Base-by-base conservation (phyloP, 352 stramenopile species). In the Phytophthora foliorum region DNA sequence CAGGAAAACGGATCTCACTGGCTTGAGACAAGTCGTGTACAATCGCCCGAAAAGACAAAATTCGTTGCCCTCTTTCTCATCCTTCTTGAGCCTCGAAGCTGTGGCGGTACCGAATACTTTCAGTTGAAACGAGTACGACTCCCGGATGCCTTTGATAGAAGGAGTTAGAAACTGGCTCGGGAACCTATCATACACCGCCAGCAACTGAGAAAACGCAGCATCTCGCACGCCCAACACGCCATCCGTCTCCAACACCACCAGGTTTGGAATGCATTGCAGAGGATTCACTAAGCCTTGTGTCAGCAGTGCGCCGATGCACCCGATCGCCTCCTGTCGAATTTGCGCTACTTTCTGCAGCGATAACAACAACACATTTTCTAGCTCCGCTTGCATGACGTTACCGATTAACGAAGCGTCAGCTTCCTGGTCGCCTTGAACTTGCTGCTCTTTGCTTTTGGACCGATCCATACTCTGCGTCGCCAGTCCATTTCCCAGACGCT, bases 391-490 rank as follows among this genome's bases (percentile, higher is more conserved):
- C 87, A 95, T 95, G 13, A 97, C 81, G 29, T 88, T 88, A 27
- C 88, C 89, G 41, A 97, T 95, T n/a, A 95, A 76, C 7, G 86
- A 89, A 19, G 86, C 86, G 31, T 95, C 88, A 14, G 84, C 86
- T 78, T 95, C 87, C 66, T 95, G 89, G 42, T 97, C 89, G n/a
- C 89, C 88, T 69, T 90, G 82, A 22, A 97, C 82, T 69, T 95
- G 86, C 8, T 89, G 69, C 38, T 88, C 77, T 56, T 90, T 94
- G 34, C 74, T 90, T 53, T 86, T 93, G 50, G 78, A 76, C n/a
- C 63, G 67, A 48, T 81, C 71, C 64, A 82, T 82, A 31, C 68
- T 81, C 29, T 74, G 72, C 32, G 71, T 63, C 0, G 78, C 72
- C 5, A 71, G 22, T 4, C 80, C 81, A 21, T 86, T 84, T 64